Evolutionary conservation across 352 stramenopile genomes (phyloP), one percentile per base, ranked within the genome.

Genomic region (Thalassiosira hispida): DNA sequence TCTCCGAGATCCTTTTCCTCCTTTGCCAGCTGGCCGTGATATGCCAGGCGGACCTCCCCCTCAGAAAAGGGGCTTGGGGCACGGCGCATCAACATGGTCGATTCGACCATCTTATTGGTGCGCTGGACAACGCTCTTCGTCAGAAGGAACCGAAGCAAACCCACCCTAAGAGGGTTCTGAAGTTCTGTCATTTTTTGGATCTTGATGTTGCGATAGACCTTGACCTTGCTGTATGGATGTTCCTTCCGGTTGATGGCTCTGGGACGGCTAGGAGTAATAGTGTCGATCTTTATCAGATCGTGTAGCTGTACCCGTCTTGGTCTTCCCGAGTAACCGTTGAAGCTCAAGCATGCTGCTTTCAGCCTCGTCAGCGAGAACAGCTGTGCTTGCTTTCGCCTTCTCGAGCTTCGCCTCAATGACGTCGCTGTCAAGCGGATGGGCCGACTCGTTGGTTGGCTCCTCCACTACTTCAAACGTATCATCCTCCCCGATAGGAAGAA

Each of bases 31-130:
- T 86, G 63, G 20, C 66, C 71, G 51, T 89, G 74, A 62, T 79
- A 91, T 29, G 85, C 80, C 1, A 81, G 52, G 2, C 83, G 79
- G 25, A 87, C 68, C 35, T 78, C 75, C 18, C 85, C 85, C 31
- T 84, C 71, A 1, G 85, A 75, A 83, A 91, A 91, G 18, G 82
- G 85, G 33, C 60, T 69, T 22, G 71, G 52, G 12, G 85, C 85
- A 56, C 83, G 73, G 49, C 82, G 73, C 64, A 90, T 71, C 14
- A 83, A 55, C 73, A 87, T 78, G 40, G 56, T 81, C 25, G 61
- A 68, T 52, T 83, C 57, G 42, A 57, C 42, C 12, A 57, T 78
- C 35, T 64, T 60, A 53, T 62, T 42, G 4, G 68, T 80, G 20
- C 51, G 38, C 35, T 44, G 46, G 22, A 46, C 16, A 38, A 11